Conservation (phyloP, 768 basidiomycete genomes). For the Lactarius sanguifluus region DNA sequence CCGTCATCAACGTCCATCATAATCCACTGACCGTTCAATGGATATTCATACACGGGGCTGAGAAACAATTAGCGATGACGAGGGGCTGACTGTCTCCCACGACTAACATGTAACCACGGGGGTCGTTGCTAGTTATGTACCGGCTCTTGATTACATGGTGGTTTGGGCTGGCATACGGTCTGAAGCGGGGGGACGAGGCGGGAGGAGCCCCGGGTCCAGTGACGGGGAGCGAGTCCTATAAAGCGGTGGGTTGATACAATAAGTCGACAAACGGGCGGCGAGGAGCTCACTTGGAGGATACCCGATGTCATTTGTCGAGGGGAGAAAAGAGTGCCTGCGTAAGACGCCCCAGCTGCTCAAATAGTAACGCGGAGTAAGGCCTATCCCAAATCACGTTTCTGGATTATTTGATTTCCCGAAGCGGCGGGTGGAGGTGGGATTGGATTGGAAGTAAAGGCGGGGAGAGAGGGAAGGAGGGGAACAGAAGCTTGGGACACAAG, state of each 20-base stretch:
- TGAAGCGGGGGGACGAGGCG: slow-evolving; percentile 42
- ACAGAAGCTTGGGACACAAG: slow-evolving; percentile 18
- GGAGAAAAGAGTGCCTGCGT: slow-evolving; percentile 33
- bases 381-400: slow-evolving; percentile 25
- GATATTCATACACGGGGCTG: slow-evolving; percentile 87
- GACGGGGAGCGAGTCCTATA: slow-evolving; percentile 38
- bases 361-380: slow-evolving; percentile 26
- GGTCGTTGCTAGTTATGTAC: slow-evolving; percentile 89
- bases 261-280: background rate
- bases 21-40: slow-evolving; percentile 87
- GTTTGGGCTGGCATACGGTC: slow-evolving; percentile 71
- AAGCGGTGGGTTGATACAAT: background rate
- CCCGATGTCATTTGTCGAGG: slow-evolving; percentile 36
- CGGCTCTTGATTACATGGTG: slow-evolving; percentile 84
- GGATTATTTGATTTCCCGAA: slow-evolving; percentile 29
- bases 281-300: slow-evolving; percentile 34
- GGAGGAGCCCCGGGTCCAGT: slow-evolving; percentile 29
- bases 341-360: slow-evolving; percentile 23
- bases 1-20: slow-evolving; percentile 97
- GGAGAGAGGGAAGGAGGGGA: slow-evolving; percentile 8
- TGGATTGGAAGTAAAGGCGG: background rate
- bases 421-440: slow-evolving; percentile 14
- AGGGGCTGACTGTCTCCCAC: background rate
- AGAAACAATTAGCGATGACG: slow-evolving; percentile 18
- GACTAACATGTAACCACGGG: slow-evolving; percentile 82